These are phyloP conservation scores for Acer negundo DNA, from an alignment of 345 rosid genomes.

Conservation along the genomic window DNA sequence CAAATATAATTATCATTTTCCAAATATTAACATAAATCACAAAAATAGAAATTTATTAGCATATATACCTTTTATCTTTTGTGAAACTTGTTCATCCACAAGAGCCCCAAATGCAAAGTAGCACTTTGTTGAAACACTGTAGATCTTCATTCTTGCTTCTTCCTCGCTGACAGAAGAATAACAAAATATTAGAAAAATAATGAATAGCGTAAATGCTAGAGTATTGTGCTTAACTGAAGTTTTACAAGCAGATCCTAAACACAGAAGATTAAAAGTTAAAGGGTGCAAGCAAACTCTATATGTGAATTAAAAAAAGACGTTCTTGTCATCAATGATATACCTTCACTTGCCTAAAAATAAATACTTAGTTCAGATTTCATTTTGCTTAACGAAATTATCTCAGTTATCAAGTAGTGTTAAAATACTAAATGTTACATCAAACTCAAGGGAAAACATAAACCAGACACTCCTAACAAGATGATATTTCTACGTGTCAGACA, in stretches of 20 bases:
- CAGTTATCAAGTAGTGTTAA: neutral
- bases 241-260: neutral
- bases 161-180: conserved; percentile 54
- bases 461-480: neutral
- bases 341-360: neutral
- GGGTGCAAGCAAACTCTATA: neutral
- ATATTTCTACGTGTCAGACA: neutral
- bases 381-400: neutral
- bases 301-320: neutral
- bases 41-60: neutral
- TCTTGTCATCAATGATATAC: neutral
- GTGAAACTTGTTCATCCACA: conserved; percentile 69
- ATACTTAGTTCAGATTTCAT: neutral
- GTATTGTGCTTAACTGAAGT: neutral
- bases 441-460: neutral
- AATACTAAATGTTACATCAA: neutral
- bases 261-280: neutral
- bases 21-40: neutral
- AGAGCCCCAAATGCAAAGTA: conserved; percentile 91
- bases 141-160: conserved; percentile 85
- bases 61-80: conserved; percentile 69
- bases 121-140: conserved; percentile 75
- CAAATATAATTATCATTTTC: neutral
- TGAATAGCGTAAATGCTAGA: neutral
- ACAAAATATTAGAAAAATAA: neutral